Evolutionary conservation across 78 protist species (phyloP), one percentile per base, ranked within the genome.

Genomic region (Acrasis kona): DNA sequence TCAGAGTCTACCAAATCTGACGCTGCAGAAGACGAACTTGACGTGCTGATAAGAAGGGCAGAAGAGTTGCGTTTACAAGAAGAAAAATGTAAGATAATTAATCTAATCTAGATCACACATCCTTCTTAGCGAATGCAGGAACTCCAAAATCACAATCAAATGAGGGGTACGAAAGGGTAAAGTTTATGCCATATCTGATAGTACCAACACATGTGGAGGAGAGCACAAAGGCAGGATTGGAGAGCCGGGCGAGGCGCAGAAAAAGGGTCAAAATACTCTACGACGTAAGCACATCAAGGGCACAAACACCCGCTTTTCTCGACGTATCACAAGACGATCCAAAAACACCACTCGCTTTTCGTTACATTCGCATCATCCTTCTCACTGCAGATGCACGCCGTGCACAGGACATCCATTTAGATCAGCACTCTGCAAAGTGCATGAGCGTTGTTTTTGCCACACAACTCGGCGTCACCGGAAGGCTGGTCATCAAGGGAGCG

Each of bases 241-340:
- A 67, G 19, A 19, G 19, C 12, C 19, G 71, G n/a, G 71, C 19
- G 19, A 19, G 71, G 28, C 19, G 71, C 19, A 67, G 71, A 67
- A 67, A 19, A 19, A 19, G 71, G 19, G 71, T 67, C 66, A 67
- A 19, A 30, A 67, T 67, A 19, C 19, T 67, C n/a, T 67, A 67
- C 28, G 71, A 67, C 19, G 71, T 67, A 30, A 30, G n/a, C n/a
- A 67, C 71, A 30, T 19, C 71, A 30, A 19, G 71, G 19, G 71
- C 71, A 19, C 71, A 67, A 19, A 19, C 19, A 19, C 71, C 71
- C 19, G 71, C 19, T 19, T 19, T 30, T 67, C 28, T 67, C 19
- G 71, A 67, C 19, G 71, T 67, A 19, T 30, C 65, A 19, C 65
- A 30, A 67, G 71, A 67, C 28, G 71, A 67, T 28, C 71, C 71